phyloP scores from a whole-genome alignment of 331 rosid genomes.

The Malus hybrid region DNA sequence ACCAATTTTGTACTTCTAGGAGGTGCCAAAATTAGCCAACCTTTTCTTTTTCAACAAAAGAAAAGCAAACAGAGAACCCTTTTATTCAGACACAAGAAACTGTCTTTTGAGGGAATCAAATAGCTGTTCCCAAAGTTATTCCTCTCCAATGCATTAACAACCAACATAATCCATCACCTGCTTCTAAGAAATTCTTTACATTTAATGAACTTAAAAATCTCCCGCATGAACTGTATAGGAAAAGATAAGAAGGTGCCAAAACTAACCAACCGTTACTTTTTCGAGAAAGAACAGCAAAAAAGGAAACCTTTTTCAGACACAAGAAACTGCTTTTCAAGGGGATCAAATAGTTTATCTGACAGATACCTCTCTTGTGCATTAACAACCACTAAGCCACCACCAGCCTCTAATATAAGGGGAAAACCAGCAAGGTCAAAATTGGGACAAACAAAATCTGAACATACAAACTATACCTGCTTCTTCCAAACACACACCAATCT shows the following conservation, averaged over 20 bases:
- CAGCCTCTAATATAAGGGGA: background rate
- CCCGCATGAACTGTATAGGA: background rate
- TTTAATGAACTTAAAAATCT: background rate
- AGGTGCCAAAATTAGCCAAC: background rate
- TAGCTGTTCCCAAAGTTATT: background rate
- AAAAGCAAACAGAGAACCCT: background rate
- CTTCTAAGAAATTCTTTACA: background rate
- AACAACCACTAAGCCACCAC: background rate
- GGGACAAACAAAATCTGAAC: background rate
- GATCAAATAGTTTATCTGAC: background rate
- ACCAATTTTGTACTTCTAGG: background rate
- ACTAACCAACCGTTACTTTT: background rate
- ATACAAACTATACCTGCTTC: background rate
- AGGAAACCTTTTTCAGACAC: no score
- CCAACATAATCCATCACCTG: background rate
- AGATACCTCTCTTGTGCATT: background rate
- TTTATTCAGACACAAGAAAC: background rate
- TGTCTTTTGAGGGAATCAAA: background rate
- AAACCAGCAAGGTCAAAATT: background rate
- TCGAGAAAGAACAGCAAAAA: background rate
- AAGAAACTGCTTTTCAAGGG: no score
- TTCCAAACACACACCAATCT: background rate
- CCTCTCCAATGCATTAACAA: background rate
- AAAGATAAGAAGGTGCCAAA: background rate
- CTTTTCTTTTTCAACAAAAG: background rate